A percentile compares a stretch with the other conserved stretches of the same genome.
Evolutionary conservation across 352 stramenopile species (phyloP).

Genomic region (Globisporangium perplexum): DNA sequence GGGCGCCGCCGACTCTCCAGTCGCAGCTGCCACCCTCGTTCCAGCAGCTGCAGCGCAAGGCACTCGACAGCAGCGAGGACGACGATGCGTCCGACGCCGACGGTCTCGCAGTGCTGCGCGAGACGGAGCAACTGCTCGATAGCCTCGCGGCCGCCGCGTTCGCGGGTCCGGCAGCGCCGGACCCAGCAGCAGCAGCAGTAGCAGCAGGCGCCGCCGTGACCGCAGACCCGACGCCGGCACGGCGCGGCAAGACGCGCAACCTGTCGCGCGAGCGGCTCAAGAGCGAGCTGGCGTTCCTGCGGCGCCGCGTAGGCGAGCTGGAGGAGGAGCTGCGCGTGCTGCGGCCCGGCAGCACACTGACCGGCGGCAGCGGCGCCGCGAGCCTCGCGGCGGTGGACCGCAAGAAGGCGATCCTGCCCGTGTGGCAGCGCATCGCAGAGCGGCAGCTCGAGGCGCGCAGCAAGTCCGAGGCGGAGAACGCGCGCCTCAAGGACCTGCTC

Average conservation of each 20-base stretch:
- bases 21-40: background rate
- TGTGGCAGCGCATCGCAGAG: constrained; percentile 11
- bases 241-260: constrained; percentile 6
- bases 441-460: constrained; percentile 4
- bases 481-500: constrained; percentile 1
- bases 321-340: constrained; percentile 8
- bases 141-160: constrained; percentile 4
- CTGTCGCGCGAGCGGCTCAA: constrained; percentile 10
- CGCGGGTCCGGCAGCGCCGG: background rate
- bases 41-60: background rate
- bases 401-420: constrained; percentile 6
- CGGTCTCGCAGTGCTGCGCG: background rate
- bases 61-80: background rate
- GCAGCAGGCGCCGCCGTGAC: background rate
- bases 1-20: background rate
- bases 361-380: background rate
- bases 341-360: constrained; percentile 1
- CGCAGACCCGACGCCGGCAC: background rate
- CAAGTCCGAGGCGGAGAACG: constrained; percentile 7
- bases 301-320: constrained; percentile 3
- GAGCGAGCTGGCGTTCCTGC: constrained; percentile 6
- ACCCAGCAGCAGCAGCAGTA: background rate
- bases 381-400: background rate
- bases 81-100: background rate
- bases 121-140: constrained; percentile 13